Base-by-base conservation (phyloP, 2,329 filamentous ascomycete species). In the Coleophoma eucalyptorum region DNA sequence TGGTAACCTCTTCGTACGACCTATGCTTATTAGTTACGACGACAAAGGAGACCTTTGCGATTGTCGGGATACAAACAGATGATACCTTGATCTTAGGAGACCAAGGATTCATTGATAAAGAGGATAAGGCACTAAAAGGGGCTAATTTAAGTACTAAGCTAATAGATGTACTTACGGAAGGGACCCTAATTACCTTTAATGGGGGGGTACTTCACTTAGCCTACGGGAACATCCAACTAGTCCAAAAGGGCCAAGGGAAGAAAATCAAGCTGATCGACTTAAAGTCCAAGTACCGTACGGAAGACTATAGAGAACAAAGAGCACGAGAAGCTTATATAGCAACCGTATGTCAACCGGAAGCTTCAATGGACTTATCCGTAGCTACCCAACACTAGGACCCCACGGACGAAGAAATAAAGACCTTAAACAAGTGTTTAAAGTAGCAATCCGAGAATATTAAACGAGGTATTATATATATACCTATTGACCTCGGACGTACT, bases 401-500 rank as follows among this genome's bases (percentile, higher is more conserved):
- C 1, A 15, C 8, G 6, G 11, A 40, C 5, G 12, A n/a, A 1
- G 19, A 40, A 16, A 19, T 40, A 13, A 40, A 40, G n/a, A 16
- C 11, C 8, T 19, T 40, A 1, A 40, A 57, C 43, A 55, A 53
- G 32, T 34, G 42, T 20, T 16, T 57, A 13, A 26, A 50, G 3
- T 57, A 16, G 33, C 12, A 51, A 33, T 48, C 51, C 7, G 11
- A 53, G 1, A 42, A 57, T 20, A 12, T 50, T 2, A 18, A 50
- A 6, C 40, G 31, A 26, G 44, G 43, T 10, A 3, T 55, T 18
- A 21, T 2, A 18, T 54, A 48, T 20, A 42, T 54, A 34, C 26
- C 15, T 19, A 1, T 57, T 1, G 20, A 50, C 20, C 47, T 57
- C 6, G 11, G 2, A 20, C 32, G 13, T 10, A 21, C 43, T 3